Evolutionary conservation across 345 rosid species (phyloP).

Genomic region (Boechera stricta): DNA sequence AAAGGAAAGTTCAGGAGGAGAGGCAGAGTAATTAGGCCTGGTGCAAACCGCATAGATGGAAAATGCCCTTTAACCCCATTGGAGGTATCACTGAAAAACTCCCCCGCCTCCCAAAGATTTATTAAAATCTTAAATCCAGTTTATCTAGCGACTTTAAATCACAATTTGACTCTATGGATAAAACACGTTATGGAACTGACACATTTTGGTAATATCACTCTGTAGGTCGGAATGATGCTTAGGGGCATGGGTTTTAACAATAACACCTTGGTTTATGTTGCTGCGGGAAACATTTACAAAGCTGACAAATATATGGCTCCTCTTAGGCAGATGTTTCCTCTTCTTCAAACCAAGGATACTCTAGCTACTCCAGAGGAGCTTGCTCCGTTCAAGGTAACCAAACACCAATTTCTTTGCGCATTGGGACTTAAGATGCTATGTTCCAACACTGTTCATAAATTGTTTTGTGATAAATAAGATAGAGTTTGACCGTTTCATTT

Average conservation of each 20-base stretch:
- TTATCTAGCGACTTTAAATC: not conserved
- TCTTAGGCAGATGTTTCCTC: slow-evolving; percentile 89
- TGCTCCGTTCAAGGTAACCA: slow-evolving; percentile 78
- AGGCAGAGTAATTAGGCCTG: slow-evolving; percentile 88
- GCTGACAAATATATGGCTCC: slow-evolving; percentile 93
- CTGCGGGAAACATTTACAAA: slow-evolving; percentile 92
- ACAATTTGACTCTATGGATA: not conserved
- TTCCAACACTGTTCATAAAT: not conserved
- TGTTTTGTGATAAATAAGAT: not conserved
- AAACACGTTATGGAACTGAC: slow-evolving; percentile 1
- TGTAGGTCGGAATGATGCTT: slow-evolving; percentile 97
- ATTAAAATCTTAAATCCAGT: slow-evolving; percentile 11
- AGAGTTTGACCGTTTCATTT: not conserved
- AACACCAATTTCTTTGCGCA: not conserved
- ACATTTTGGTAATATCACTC: slow-evolving; percentile 27
- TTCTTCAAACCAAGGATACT: slow-evolving; percentile 84
- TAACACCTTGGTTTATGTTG: slow-evolving; percentile 74
- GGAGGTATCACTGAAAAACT: slow-evolving; percentile 58
- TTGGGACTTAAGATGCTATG: not conserved
- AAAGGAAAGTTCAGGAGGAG: slow-evolving; percentile 93
- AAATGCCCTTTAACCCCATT: slow-evolving; percentile 94
- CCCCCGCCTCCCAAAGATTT: not conserved
- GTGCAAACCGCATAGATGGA: slow-evolving; percentile 91
- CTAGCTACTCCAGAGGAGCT: slow-evolving; percentile 81
- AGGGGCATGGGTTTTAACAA: slow-evolving; percentile 97